Evolutionary conservation across 352 stramenopile genomes (phyloP), one percentile per base, ranked within the genome.

Genomic region (Phytopythium kandeliae): DNA sequence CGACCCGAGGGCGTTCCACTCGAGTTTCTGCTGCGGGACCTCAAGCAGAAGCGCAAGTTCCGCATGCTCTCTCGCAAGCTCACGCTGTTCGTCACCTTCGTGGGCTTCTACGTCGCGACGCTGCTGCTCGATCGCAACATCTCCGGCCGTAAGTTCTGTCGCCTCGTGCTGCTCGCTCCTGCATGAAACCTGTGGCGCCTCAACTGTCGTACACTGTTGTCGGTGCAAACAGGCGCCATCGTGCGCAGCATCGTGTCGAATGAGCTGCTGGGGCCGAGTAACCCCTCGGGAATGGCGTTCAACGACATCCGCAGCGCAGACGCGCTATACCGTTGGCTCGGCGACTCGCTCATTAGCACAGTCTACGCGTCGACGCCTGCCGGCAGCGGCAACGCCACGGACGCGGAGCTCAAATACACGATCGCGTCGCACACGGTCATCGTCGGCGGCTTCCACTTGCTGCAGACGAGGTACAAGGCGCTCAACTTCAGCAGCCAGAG

Each of bases 41-140:
- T 86, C 50, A 78, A 81, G 45, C 74, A 86, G 34, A 86, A 89
- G 49, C 74, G 78, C 48, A 84, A 86, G 38, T 85, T 86, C 51
- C 67, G 78, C 8, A 45, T 85, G 13, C 59, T 89, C 5, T 79
- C 74, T 15, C 63, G 78, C 37, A 86, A 89, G 37, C 67, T 89
- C 15, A 63, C 69, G 0, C 61, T 74, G 6, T 89, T 89, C 44
- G 75, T 89, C 30, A 78, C 73, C 0, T 86, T 89, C 44, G 69
- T 85, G 34, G 54, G n/a, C 33, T 65, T 86, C 31, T 89, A 89
- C 58, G 58, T 85, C 35, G 55, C 68, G 0, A 74, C 78, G 24
- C 56, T 88, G 7, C 55, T 88, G 21, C 57, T 89, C 25, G 74
- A 89, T 42, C 72, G 78, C 54, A 86, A 89, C 57, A 86, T 89